Evolutionary conservation across 768 basidiomycete genomes (phyloP).

Genomic region (Podaxis sp.): DNA sequence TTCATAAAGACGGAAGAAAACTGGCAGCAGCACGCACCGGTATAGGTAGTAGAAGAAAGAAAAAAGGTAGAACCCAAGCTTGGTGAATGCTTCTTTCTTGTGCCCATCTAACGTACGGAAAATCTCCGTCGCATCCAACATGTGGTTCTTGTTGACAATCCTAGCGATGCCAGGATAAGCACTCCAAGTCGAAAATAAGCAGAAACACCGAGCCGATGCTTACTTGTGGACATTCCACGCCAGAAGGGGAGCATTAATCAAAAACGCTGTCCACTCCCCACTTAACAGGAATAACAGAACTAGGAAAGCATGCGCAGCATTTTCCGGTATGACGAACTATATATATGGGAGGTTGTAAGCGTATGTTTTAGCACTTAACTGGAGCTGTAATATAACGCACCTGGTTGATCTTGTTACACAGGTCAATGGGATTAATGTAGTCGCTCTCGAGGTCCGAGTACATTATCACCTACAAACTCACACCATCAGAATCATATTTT

Average conservation of each 20-base stretch:
- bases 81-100: constrained; percentile 94
- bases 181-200: not conserved
- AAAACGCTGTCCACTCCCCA: constrained; percentile 89
- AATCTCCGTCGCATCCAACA: constrained; percentile 99
- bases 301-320: constrained; percentile 89
- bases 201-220: constrained; percentile 25
- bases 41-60: constrained; percentile 92
- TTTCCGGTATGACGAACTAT: constrained; percentile 95
- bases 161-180: constrained; percentile 14
- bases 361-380: not conserved
- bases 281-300: constrained; percentile 81
- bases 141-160: constrained; percentile 74
- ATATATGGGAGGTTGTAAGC: constrained; percentile 4
- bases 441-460: constrained; percentile 99
- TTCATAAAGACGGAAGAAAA: not conserved
- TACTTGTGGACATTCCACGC: constrained; percentile 94
- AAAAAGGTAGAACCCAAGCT: constrained; percentile 87
- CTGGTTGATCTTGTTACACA: constrained; percentile 98
- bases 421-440: constrained; percentile 99
- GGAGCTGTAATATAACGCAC: constrained; percentile 35
- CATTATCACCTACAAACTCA: constrained; percentile 85
- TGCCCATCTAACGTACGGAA: constrained; percentile 90
- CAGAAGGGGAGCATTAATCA: constrained; percentile 84
- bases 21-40: constrained; percentile 46
- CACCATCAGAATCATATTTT: not conserved